phyloP scores from a whole-genome alignment of 176 grass and related monocot species.

The Areca catechu region DNA sequence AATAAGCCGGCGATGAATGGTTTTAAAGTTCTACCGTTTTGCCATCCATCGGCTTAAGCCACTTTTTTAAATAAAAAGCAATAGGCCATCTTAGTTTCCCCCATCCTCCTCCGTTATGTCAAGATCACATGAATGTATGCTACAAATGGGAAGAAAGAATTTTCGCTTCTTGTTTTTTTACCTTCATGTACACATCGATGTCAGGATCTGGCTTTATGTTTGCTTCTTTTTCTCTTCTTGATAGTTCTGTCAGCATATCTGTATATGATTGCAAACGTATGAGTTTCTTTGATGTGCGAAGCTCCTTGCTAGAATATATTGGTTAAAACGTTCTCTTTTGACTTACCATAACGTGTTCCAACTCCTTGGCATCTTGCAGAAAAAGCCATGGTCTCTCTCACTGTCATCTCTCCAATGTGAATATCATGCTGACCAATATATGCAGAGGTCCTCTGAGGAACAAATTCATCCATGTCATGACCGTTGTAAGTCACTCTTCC shows the following conservation, averaged over 20 bases:
- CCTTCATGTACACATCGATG: conserved; percentile 78
- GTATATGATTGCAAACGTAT: conserved; percentile 1
- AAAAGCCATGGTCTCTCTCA: conserved; percentile 56
- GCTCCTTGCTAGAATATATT: too few species aligned
- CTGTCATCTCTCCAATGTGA: conserved; percentile 64
- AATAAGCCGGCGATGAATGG: too few species aligned
- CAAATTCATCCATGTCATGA: conserved; percentile 55
- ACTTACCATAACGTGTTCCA: conserved; percentile 50
- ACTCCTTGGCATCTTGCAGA: conserved; percentile 73
- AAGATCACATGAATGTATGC: too few species aligned
- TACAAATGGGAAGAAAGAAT: too few species aligned
- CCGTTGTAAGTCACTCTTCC: conserved; percentile 62
- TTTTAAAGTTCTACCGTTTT: too few species aligned
- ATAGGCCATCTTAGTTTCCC: too few species aligned
- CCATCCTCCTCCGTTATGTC: too few species aligned
- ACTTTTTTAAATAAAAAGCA: too few species aligned
- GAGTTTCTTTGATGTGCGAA: too few species aligned
- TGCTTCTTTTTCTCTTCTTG: conserved; percentile 72
- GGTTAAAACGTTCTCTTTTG: too few species aligned
- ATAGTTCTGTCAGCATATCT: conserved; percentile 58
- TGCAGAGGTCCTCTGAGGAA: conserved; percentile 45
- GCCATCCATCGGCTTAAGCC: too few species aligned
- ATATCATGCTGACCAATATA: conserved; percentile 77
- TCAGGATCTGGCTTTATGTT: conserved; percentile 71
- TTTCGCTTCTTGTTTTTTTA: neutral